Evolutionary conservation across 805 yeast species (phyloP).

Genomic region (Lachancea thermotolerans): DNA sequence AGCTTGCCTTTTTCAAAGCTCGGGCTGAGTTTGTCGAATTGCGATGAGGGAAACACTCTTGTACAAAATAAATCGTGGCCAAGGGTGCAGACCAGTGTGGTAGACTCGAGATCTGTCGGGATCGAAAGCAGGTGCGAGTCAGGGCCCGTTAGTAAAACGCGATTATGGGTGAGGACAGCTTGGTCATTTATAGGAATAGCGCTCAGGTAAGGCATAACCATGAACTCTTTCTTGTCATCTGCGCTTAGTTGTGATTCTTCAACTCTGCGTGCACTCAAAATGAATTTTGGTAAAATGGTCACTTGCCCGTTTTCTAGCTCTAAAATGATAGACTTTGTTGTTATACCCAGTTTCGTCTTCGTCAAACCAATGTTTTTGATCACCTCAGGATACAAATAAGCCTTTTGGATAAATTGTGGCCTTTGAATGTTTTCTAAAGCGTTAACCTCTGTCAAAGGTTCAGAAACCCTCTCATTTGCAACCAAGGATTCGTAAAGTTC

Average conservation of each 20-base stretch:
- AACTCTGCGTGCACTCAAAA: slow-evolving; percentile 65
- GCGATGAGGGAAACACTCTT: slow-evolving; percentile 68
- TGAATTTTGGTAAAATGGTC: slow-evolving; percentile 59
- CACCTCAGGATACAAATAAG: slow-evolving; percentile 58
- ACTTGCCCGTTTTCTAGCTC: slow-evolving; percentile 57
- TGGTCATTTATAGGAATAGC: slow-evolving; percentile 44
- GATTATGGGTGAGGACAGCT: slow-evolving; percentile 44
- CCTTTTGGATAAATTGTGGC: slow-evolving; percentile 47
- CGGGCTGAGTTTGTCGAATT: slow-evolving; percentile 67
- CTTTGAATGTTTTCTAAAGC: slow-evolving; percentile 31
- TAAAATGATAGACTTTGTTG: slow-evolving; percentile 58
- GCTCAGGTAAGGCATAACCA: slow-evolving; percentile 60
- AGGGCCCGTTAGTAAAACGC: slow-evolving; percentile 34
- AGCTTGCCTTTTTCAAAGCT: slow-evolving; percentile 64
- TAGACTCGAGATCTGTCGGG: slow-evolving; percentile 74
- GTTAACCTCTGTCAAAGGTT: slow-evolving; percentile 22
- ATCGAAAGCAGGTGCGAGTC: slow-evolving; percentile 36
- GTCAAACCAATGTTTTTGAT: slow-evolving; percentile 49
- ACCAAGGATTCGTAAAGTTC: slow-evolving; percentile 69
- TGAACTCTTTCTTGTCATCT: slow-evolving; percentile 52
- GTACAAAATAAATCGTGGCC: slow-evolving; percentile 76
- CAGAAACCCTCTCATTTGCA: slow-evolving; percentile 41
- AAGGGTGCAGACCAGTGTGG: slow-evolving; percentile 59
- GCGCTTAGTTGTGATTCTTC: slow-evolving; percentile 44
- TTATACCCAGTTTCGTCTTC: slow-evolving; percentile 56